Evolutionary conservation across 768 basidiomycete genomes (phyloP), one percentile per base, ranked within the genome.

Genomic region (Tricholoma terreum): DNA sequence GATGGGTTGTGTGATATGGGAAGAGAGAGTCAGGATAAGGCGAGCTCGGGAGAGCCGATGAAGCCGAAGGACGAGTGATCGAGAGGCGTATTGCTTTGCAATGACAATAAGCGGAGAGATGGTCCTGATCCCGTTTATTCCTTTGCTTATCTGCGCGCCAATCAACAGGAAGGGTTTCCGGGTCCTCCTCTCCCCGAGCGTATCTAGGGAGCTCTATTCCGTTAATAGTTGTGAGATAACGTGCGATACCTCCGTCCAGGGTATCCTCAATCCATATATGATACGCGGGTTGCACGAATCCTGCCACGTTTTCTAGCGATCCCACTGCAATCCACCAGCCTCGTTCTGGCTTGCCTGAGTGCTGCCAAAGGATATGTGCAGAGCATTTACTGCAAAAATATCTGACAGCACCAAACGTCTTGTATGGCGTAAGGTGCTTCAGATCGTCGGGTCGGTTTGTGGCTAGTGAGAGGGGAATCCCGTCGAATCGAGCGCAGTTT

Each of bases 11-110:
- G 33, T 48, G 43, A 19, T 57, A 54, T 1, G 68, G 59, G 30
- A 59, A 58, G 11, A 65, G 52, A 21, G 68, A 54, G 46, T 68
- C 66, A 14, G 68, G 67, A 42, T 64, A 69, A 1, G 67, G 64
- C 0, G 63, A 61, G 12, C 36, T 50, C 0, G 58, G 59, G 5
- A 33, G 17, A 9, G 34, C 34, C 9, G 67, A 67, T 15, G 52
- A 36, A 5, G 57, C 52, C 3, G 61, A 60, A 9, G 67, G 66
- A 10, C 65, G 64, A 6, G 67, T 66, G 38, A 60, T 61, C 27
- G 35, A 62, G 38, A 59, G 52, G 36, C 45, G 51, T 31, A 61
- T 56, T 15, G 57, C 45, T 21, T 58, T 53, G 56, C 65, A 66
- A 53, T 59, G 58, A 33, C 65, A 66, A 33, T 59, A 54, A 11